Base-by-base conservation (phyloP, 2,329 filamentous ascomycete species). In the Dryadomyces quercus-mongolicae region DNA sequence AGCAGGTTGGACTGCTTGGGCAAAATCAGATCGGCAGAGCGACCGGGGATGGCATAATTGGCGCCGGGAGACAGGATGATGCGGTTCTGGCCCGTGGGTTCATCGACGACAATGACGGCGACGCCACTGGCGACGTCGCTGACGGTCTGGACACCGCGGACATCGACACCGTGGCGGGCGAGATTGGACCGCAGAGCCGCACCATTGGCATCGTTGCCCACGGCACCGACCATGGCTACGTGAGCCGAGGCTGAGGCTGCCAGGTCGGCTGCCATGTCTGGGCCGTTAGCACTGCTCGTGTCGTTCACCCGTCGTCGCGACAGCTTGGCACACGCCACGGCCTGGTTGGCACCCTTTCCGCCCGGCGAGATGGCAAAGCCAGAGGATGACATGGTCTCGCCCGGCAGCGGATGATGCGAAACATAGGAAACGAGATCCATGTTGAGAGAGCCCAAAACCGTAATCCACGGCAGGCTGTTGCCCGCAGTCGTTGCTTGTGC, bases 311-410 rank as follows among this genome's bases (percentile, higher is more conserved):
- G 73, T 31, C 75, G 64, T 49, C 85, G 79, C 1, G 88, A 93
- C 51, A 94, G 80, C 59, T 92, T 87, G 51, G 85, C 87, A 70
- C 86, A 90, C 22, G 90, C 89, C 54, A 95, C 87, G 56, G 90
- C 91, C 73, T 97, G 92, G 73, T 97, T 97, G 57, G 91, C 90
- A 59, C 92, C 92, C 72, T 98, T 98, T 55, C 93, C 92, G 62
- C 92, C 93, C 34, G 86, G 84, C 46, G 86, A 90, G 40, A 85
- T 88, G 64, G 78, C 78, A 71, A 95, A 95, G 20, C 81, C 82
- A 60, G 74, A 82, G 49, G 88, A 80, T 2, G 87, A 91, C 52
- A 97, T 77, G 2, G 92, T 97, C 71, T 98, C 92, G 60, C 92
- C 93, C 1, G 86, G 84, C 1, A 77, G 72, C 1, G 93, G 92